Conservation (phyloP, 805 yeast genomes). For the Millerago galiae region DNA sequence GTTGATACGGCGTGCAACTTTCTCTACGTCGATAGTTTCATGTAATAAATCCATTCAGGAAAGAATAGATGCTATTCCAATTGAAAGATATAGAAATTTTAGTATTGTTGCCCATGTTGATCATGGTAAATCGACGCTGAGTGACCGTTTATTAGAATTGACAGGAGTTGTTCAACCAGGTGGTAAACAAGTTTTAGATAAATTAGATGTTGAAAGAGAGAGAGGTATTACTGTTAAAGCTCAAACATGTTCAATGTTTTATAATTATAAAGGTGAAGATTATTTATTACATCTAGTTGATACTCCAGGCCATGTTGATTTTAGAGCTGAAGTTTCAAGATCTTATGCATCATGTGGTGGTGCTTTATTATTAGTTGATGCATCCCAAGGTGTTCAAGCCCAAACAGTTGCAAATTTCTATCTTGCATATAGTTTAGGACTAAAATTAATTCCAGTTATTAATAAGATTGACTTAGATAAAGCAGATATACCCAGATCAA, state of each 20-base stretch:
- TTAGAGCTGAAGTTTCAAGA: conserved; percentile 86
- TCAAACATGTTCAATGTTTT: conserved; percentile 93
- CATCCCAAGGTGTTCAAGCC: conserved; percentile 94
- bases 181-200: conserved; percentile 83
- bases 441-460: conserved; percentile 79
- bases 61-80: conserved; percentile 72
- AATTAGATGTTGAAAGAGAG: conserved; percentile 90
- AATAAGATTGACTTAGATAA: conserved; percentile 87
- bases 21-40: not conserved
- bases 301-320: conserved; percentile 98
- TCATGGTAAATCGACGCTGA: conserved; percentile 80
- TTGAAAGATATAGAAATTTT: conserved; percentile 79
- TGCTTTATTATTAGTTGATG: conserved; percentile 84
- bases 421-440: conserved; percentile 78
- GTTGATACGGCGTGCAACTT: conserved; percentile 6
- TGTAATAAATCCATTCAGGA: conserved; percentile 31
- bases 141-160: conserved; percentile 80
- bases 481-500: conserved; percentile 76
- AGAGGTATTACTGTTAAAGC: conserved; percentile 97
- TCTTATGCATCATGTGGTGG: conserved; percentile 97
- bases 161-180: conserved; percentile 86
- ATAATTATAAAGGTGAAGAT: conserved; percentile 58
- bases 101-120: conserved; percentile 96
- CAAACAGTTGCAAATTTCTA: conserved; percentile 98
- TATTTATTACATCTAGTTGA: conserved; percentile 87